Base-by-base conservation (phyloP, 108 stramenopile genomes). In the Schizochytrium sp. region DNA sequence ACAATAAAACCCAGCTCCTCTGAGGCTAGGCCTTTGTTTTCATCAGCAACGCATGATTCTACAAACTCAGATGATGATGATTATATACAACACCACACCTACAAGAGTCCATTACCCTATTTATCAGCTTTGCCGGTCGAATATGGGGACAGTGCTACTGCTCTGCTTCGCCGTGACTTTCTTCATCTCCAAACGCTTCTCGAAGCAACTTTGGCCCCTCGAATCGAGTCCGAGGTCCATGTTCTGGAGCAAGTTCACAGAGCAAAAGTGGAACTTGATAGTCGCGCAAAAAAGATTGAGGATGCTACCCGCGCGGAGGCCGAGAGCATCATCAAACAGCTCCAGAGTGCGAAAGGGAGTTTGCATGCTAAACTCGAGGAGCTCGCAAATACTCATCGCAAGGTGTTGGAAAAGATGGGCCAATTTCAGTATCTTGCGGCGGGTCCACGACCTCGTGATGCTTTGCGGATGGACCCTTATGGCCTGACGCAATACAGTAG, bases 121-220 rank as follows among this genome's bases (percentile, higher is more conserved):
- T 40, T 83, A n/a, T 83, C 76, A 13, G 53, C 76, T 46, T 40
- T 83, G n/a, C 76, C 76, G 50, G 76, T 38, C 45, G 50, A 83
- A 42, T 83, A 55, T 3, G 76, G 53, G 0, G 76, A 83, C 53
- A 55, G 50, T 53, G 3, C 50, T 0, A 83, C 76, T 83, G 76
- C 76, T 10, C 76, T 83, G 0, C 53, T 83, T 5, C 76, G 76
- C 10, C 45, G 76, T 15, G 76, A 83, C 76, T 83, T 83, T 1
- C 47, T 83, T 10, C 76, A 83, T 40, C 76, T 83, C 10, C 76
- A 83, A 83, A 83, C 50, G 47, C 76, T 83, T 10, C 76, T 83
- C 15, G 76, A 83, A 40, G 76, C 76, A 5, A 55, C 53, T 5
- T 53, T 83, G 7, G 76, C 76, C 15, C 76, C 76, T 5, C 47